phyloP scores from a whole-genome alignment of 2,329 filamentous ascomycete genomes.

The Fusarium nurragi region DNA sequence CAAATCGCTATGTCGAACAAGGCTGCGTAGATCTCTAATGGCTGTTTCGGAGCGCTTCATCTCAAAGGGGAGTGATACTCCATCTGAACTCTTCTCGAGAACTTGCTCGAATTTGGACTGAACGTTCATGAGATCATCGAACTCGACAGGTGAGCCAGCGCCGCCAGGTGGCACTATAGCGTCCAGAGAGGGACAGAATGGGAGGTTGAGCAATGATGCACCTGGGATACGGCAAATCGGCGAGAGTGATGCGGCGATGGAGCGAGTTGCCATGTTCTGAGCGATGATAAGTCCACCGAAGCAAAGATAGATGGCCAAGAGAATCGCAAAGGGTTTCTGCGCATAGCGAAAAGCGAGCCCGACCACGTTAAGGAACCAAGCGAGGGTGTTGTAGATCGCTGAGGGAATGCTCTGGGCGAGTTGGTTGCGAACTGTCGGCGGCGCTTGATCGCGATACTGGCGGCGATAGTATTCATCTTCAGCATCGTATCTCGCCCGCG shows the following conservation, averaged over 20 bases:
- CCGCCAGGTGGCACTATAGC: conserved; percentile 41
- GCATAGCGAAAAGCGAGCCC: conserved; percentile 68
- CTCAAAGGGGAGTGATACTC: conserved; percentile 75
- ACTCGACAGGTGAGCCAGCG: conserved; percentile 62
- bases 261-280: conserved; percentile 69
- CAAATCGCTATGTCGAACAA: conserved; percentile 76
- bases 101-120: conserved; percentile 82
- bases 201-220: conserved; percentile 66
- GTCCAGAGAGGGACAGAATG: conserved; percentile 65
- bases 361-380: conserved; percentile 66
- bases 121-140: conserved; percentile 77
- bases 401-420: conserved; percentile 51
- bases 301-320: conserved; percentile 69
- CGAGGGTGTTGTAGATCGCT: conserved; percentile 52
- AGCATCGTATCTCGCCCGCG: conserved; percentile 22
- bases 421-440: conserved; percentile 43
- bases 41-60: conserved; percentile 82
- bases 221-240: conserved; percentile 78
- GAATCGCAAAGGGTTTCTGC: conserved; percentile 70
- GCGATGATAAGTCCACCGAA: conserved; percentile 67
- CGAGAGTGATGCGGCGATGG: conserved; percentile 69
- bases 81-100: conserved; percentile 71
- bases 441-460: conserved; percentile 13
- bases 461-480: conserved; percentile 30
- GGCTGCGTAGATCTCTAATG: conserved; percentile 76